Base-by-base conservation (phyloP, 208 protist species). In the Crithidia mellificae region DNA sequence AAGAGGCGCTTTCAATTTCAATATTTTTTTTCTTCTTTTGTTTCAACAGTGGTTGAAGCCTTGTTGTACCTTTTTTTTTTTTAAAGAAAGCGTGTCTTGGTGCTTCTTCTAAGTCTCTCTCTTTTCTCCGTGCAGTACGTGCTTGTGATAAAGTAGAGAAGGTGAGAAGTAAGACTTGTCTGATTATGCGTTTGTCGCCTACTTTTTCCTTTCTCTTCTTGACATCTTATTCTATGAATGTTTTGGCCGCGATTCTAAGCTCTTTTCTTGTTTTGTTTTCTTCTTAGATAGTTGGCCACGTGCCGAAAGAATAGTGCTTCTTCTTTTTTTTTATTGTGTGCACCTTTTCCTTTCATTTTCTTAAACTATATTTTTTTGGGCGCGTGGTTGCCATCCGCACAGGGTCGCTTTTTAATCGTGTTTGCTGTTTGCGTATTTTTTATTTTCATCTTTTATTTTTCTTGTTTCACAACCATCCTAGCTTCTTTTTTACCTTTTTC, bases 251-350 rank as follows among this genome's bases (percentile, higher is more conserved):
- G 6, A 4, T 46, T 46, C 41, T 15, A 12, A 12, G 14, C n/a
- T 17, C 27, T 55, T 55, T 17, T 22, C 5, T 36, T 55, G 47
- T 20, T 2, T 38, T 55, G 24, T 55, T 55, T 32, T 55, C n/a
- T 24, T 58, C 17, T 51, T 27, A 51, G 46, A 51, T n/a, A 47
- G 14, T 47, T 47, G 46, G 46, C 46, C 46, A 51, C 22, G 22
- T 51, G 46, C 46, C 15, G 46, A 29, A 29, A 14, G 2, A 14
- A 27, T 27, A 17, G 46, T 27, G 15, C 24, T 52, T 30, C 3
- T 62, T 39, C 17, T 12, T 39, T 52, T 30, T 11, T 62, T 39
- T 25, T 12, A 25, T n/a, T 61, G n/a, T 47, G 25, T 52, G 43
- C n/a, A 0, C 59, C 32, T 27, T 52, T 41, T 36, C 20, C 14